Conservation (phyloP, 2,329 filamentous ascomycete species). For the Gnomoniopsis sp. region DNA sequence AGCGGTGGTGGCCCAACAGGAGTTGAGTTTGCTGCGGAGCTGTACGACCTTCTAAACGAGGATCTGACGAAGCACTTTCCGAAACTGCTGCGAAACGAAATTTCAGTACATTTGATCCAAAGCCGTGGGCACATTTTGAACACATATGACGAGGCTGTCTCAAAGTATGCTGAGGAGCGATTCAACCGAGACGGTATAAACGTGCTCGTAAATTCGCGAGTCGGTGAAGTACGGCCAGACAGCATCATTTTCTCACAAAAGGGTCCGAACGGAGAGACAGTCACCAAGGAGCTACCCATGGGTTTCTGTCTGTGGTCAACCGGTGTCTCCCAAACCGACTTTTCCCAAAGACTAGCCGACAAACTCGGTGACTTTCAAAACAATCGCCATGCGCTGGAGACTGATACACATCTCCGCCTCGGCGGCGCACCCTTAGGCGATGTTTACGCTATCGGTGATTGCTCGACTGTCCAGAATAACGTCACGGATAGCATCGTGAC, state of each 20-base stretch:
- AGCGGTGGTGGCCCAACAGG: conserved; percentile 94
- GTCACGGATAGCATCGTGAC: conserved; percentile 85
- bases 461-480: conserved; percentile 96
- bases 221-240: conserved; percentile 81
- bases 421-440: conserved; percentile 87
- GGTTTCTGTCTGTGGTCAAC: conserved; percentile 98
- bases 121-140: conserved; percentile 93
- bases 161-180: conserved; percentile 84
- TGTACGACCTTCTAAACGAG: conserved; percentile 95
- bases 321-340: conserved; percentile 80
- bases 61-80: conserved; percentile 83
- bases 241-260: conserved; percentile 88
- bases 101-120: conserved; percentile 96
- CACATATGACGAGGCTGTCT: conserved; percentile 94
- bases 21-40: conserved; percentile 94
- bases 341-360: conserved; percentile 73
- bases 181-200: conserved; percentile 91
- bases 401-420: conserved; percentile 86
- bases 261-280: conserved; percentile 63
- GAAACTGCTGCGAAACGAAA: conserved; percentile 88
- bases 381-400: conserved; percentile 90
- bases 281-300: conserved; percentile 93
- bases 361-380: conserved; percentile 74
- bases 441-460: conserved; percentile 95
- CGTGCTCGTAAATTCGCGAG: conserved; percentile 86